These are phyloP conservation scores for Cordyceps cicadae DNA, from an alignment of 2,329 filamentous ascomycete species.

Conservation along the genomic window DNA sequence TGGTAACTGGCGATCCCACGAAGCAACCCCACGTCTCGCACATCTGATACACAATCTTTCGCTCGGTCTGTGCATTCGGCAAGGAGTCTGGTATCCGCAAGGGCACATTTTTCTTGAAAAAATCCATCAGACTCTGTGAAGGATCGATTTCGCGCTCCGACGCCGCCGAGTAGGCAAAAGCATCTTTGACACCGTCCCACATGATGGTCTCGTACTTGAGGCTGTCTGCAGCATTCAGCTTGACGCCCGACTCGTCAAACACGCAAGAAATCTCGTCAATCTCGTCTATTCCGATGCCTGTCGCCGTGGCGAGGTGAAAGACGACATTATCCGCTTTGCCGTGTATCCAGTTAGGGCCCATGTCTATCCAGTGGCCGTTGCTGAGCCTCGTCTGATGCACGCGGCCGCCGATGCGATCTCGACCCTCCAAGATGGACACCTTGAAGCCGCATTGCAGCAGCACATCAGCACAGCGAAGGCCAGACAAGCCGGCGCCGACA, in stretches of 20 bases:
- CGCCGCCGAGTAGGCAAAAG: conserved; percentile 58
- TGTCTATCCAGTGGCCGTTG: conserved; percentile 43
- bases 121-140: conserved; percentile 44
- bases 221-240: conserved; percentile 39
- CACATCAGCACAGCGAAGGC: conserved; percentile 62
- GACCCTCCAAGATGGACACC: conserved; percentile 62
- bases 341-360: conserved; percentile 75
- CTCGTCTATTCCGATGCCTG: conserved; percentile 39
- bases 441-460: conserved; percentile 55
- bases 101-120: conserved; percentile 38
- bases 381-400: conserved; percentile 43
- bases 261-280: conserved; percentile 47
- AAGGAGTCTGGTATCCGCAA: conserved; percentile 39
- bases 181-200: conserved; percentile 61
- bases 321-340: conserved; percentile 65
- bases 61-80: conserved; percentile 30
- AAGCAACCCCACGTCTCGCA: conserved; percentile 64
- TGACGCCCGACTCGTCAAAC: conserved; percentile 47
- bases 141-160: conserved; percentile 39
- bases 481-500: conserved; percentile 63
- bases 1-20: conserved; percentile 54
- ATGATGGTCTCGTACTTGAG: conserved; percentile 44
- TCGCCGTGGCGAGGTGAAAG: conserved; percentile 55
- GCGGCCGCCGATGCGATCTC: conserved; percentile 58
- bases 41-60: conserved; percentile 40